phyloP scores from a whole-genome alignment of 106 monocot genomes.

The Cymbidium sinense region DNA sequence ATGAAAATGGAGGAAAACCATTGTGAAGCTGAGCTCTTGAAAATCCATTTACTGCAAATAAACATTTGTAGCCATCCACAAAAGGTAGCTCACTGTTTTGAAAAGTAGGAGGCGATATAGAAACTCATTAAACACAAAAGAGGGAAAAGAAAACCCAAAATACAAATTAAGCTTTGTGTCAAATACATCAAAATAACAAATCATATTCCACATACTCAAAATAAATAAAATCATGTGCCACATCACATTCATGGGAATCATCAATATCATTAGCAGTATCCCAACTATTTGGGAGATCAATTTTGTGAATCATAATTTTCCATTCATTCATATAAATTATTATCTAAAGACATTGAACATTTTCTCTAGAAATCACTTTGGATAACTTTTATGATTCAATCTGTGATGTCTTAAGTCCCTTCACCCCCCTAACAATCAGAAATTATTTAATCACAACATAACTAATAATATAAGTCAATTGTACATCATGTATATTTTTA shows the following conservation, averaged over 20 bases:
- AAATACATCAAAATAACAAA: not conserved
- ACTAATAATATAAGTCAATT: too few relatives aligned
- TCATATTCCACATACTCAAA: not conserved
- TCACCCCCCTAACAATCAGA: too few relatives aligned
- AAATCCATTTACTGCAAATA: constrained; percentile 55
- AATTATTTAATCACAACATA: too few relatives aligned
- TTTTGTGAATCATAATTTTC: not conserved
- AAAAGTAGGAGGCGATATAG: not conserved
- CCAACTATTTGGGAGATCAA: too few relatives aligned
- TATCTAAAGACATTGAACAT: not conserved
- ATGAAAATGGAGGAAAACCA: constrained; percentile 39
- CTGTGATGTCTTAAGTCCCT: too few relatives aligned
- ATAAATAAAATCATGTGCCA: not conserved
- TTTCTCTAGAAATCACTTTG: too few relatives aligned
- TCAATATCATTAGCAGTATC: not conserved
- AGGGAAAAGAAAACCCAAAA: not conserved
- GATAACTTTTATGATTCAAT: too few relatives aligned
- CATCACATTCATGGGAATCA: not conserved
- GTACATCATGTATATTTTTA: too few relatives aligned
- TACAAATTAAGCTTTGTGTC: not conserved
- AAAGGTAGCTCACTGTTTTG: constrained; percentile 40
- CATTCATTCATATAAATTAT: not conserved
- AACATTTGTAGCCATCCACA: constrained; percentile 53
- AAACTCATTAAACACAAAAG: not conserved
- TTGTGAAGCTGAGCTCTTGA: constrained; percentile 18